phyloP scores from a whole-genome alignment of 2,329 filamentous ascomycete species.

The Epichloe sylvatica region DNA sequence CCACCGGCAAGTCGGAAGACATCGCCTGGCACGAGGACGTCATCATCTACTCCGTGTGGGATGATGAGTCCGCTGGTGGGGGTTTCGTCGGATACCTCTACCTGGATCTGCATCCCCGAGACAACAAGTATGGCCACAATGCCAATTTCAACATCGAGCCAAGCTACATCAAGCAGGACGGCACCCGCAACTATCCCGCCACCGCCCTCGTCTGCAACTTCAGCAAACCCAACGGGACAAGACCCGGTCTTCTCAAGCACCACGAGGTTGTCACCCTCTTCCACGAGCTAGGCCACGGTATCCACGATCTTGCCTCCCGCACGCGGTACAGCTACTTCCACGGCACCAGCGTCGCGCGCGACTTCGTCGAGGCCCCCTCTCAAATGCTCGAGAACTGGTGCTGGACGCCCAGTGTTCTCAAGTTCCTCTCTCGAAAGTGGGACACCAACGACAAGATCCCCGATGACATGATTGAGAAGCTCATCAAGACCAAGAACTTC shows the following conservation, averaged over 20 bases:
- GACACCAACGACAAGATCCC: slow-evolving; percentile 56
- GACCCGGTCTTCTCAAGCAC: slow-evolving; percentile 69
- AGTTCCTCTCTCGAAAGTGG: slow-evolving; percentile 60
- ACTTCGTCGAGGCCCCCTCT: slow-evolving; percentile 56
- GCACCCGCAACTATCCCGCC: slow-evolving; percentile 58
- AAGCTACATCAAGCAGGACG: slow-evolving; percentile 52
- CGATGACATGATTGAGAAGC: slow-evolving; percentile 57
- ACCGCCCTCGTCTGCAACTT: slow-evolving; percentile 79
- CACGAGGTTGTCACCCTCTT: slow-evolving; percentile 73
- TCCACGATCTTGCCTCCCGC: slow-evolving; percentile 52
- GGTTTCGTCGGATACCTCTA: slow-evolving; percentile 73
- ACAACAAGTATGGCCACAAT: slow-evolving; percentile 73
- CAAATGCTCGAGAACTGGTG: slow-evolving; percentile 70
- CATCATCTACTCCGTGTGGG: slow-evolving; percentile 71
- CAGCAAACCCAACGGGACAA: slow-evolving; percentile 61
- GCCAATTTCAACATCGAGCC: slow-evolving; percentile 75
- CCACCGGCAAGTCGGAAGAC: slow-evolving; percentile 54
- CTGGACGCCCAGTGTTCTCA: slow-evolving; percentile 52
- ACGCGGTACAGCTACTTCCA: slow-evolving; percentile 53
- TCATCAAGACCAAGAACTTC: slow-evolving; percentile 66
- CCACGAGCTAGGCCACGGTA: slow-evolving; percentile 61
- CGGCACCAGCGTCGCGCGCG: slow-evolving; percentile 50
- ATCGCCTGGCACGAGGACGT: slow-evolving; percentile 75
- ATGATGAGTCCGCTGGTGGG: slow-evolving; percentile 55
- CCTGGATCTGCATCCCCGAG: slow-evolving; percentile 64